Percentiles rank a stretch among this genome's conserved stretches.
Evolutionary conservation across 2,329 filamentous ascomycete species (phyloP).

Genomic region (Cytospora piceae): DNA sequence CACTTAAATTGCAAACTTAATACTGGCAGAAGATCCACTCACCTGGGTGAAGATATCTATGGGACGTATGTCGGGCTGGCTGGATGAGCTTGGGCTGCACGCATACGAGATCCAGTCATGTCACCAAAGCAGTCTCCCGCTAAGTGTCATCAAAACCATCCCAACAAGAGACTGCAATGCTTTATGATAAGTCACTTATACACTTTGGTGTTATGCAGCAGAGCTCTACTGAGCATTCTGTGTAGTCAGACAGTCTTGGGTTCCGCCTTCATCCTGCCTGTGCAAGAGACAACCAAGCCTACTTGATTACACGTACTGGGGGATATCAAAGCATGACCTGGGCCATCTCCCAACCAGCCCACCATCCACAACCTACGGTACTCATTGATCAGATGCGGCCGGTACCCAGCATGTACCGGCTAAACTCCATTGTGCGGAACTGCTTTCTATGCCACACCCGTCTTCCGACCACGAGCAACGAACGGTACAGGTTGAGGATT

Average conservation of each 20-base stretch:
- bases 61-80: background rate
- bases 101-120: slow-evolving; percentile 13
- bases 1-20: slow-evolving; percentile 8
- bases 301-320: background rate
- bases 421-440: background rate
- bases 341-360: background rate
- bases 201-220: slow-evolving; percentile 2
- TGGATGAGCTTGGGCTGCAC: slow-evolving; percentile 8
- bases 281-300: background rate
- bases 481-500: slow-evolving; percentile 8
- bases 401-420: background rate
- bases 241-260: background rate
- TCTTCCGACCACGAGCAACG: background rate
- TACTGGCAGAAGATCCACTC: slow-evolving; percentile 3
- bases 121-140: slow-evolving; percentile 3
- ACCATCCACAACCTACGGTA: background rate
- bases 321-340: background rate
- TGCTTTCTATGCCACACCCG: background rate
- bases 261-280: background rate
- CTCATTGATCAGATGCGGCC: background rate
- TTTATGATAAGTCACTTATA: background rate
- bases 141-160: background rate
- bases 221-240: background rate
- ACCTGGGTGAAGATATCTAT: background rate
- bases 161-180: background rate